Evolutionary conservation across 1,284 basidiomycete species (phyloP).

Genomic region (Cryptococcus jaspeensis): DNA sequence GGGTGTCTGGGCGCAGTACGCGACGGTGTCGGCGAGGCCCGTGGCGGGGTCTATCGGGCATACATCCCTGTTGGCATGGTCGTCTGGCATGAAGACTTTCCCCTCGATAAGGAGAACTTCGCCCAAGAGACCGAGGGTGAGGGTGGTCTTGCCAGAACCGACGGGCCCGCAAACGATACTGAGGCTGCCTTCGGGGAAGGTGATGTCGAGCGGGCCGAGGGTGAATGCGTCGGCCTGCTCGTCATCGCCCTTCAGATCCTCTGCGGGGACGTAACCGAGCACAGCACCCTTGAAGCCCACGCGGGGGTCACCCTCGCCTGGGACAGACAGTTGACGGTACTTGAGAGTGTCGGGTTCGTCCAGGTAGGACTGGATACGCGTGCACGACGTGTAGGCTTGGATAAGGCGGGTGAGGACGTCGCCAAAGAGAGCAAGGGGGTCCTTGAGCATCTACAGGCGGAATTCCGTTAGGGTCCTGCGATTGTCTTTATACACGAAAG

Average conservation of each 20-base stretch:
- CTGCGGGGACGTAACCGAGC: slow-evolving; percentile 42
- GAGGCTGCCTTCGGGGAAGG: slow-evolving; percentile 51
- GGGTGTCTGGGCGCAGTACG: slow-evolving; percentile 57
- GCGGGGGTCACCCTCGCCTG: slow-evolving; percentile 45
- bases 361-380: slow-evolving; percentile 54
- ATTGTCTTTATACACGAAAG: too few species aligned
- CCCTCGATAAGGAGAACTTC: slow-evolving; percentile 56
- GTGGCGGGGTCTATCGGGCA: slow-evolving; percentile 53
- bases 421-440: slow-evolving; percentile 38
- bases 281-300: slow-evolving; percentile 57
- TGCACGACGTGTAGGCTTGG: slow-evolving; percentile 51
- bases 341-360: slow-evolving; percentile 59
- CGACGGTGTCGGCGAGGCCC: slow-evolving; percentile 55
- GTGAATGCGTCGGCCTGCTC: slow-evolving; percentile 46
- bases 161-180: slow-evolving; percentile 54
- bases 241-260: slow-evolving; percentile 12
- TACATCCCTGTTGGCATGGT: slow-evolving; percentile 44
- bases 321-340: slow-evolving; percentile 54
- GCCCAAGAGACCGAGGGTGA: slow-evolving; percentile 60
- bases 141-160: slow-evolving; percentile 66
- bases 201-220: slow-evolving; percentile 53
- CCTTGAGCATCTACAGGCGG: slow-evolving; percentile 45
- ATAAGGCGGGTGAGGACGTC: slow-evolving; percentile 54
- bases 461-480: too few species aligned
- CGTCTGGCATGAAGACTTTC: slow-evolving; percentile 56